Base-by-base conservation (phyloP, 2,329 filamentous ascomycete species). In the Sarocladium strictum region DNA sequence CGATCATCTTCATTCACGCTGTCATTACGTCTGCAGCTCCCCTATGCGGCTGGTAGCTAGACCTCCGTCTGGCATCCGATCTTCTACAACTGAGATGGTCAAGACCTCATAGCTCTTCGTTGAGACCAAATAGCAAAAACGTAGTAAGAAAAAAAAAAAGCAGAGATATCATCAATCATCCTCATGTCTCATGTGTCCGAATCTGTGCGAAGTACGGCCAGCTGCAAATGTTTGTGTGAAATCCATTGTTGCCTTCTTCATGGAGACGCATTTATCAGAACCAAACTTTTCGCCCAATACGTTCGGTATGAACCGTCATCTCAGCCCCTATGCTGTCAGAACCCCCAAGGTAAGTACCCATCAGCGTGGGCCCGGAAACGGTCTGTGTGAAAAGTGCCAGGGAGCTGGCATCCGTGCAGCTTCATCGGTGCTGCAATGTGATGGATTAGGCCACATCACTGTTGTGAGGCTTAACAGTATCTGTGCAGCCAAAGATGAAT, bases 381-480 rank as follows among this genome's bases (percentile, higher is more conserved):
- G n/a, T 29, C 23, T 3, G n/a, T 10, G 3, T 23, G 43, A 29
- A 15, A 11, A 3, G 23, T 15, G 4, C 14, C 23, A 29, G 23
- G 14, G 10, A 29, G 21, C n/a, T n/a, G 43, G 23, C 23, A 27
- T 3, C 6, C 6, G 14, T 24, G 11, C n/a, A 17, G 12, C 17
- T 4, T 27, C 24, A 7, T 47, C 24, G n/a, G 9, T 27, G 21
- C 3, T 10, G 4, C 5, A 5, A 33, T 35, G 53, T n/a, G n/a
- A n/a, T n/a, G n/a, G n/a, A 56, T 14, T 55, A 53, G 43, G 52
- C 21, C 12, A 26, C 43, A 24, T 32, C 26, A 12, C 26, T 52
- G 14, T n/a, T 24, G 23, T 58, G 52, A 40, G 35, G 52, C 40
- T 45, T n/a, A 52, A 41, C 49, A 37, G 41, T 19, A 7, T 55